A percentile compares a stretch with the other conserved stretches of the same genome.
Evolutionary conservation across 2,329 filamentous ascomycete species (phyloP).

Genomic region (Coccinonectria pachysandricola): DNA sequence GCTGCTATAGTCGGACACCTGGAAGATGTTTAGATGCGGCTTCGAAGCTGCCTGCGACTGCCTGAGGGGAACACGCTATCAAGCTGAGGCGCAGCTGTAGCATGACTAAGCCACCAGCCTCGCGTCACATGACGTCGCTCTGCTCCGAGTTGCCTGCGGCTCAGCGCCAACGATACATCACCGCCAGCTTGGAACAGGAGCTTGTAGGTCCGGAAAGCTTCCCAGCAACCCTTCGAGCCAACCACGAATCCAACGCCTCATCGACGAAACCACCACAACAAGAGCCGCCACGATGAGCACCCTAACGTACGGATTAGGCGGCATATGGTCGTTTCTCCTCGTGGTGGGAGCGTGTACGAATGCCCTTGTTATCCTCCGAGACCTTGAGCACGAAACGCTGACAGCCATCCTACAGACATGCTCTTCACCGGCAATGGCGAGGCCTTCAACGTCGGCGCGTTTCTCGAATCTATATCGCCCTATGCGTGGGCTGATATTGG

Average conservation of each 20-base stretch:
- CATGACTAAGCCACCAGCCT: conserved; percentile 21
- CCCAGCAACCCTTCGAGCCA: conserved; percentile 7
- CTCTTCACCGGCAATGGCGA: conserved; percentile 96
- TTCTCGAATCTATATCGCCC: conserved; percentile 87
- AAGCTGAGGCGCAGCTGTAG: conserved; percentile 1
- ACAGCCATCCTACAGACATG: conserved; percentile 59
- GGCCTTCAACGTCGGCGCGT: conserved; percentile 91
- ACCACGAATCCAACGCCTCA: conserved; percentile 9
- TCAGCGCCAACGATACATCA: conserved; percentile 13
- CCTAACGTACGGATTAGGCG: conserved; percentile 60
- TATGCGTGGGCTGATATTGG: conserved; percentile 88
- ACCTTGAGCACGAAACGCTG: conserved; percentile 5
- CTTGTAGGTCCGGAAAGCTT: conserved; percentile 18
- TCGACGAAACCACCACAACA: conserved; percentile 13
- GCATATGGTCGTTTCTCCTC: conserved; percentile 55
- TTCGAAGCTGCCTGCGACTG: conserved; percentile 3
- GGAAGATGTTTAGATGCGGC: no score
- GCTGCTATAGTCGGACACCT: no score
- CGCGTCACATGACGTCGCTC: conserved; percentile 29
- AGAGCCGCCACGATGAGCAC: conserved; percentile 53
- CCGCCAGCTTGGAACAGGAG: conserved; percentile 10
- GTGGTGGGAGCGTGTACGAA: conserved; percentile 71
- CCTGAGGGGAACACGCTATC: conserved; percentile 6
- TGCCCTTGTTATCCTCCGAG: conserved; percentile 6
- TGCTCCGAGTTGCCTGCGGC: conserved; percentile 13